Base-by-base conservation (phyloP, 2,329 filamentous ascomycete species). In the Escovopsis sp. region DNA sequence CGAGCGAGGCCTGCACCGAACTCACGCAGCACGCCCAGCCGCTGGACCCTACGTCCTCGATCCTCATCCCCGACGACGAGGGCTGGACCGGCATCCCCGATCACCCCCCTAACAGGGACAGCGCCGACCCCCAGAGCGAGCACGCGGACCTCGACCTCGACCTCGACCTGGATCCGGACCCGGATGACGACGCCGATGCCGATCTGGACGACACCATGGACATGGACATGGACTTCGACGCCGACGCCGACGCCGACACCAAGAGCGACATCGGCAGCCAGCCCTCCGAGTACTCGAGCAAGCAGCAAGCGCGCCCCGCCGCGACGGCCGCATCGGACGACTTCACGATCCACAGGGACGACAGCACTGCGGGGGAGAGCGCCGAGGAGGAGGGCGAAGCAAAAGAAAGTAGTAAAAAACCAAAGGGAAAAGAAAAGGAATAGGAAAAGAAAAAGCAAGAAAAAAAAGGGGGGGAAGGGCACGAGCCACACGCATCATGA, bases 81-180 rank as follows among this genome's bases (percentile, higher is more conserved):
- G 65, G 66, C 2, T 74, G 72, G 70, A 69, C 66, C 0, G 73
- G 73, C 8, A 71, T 77, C 39, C 72, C 75, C 47, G 72, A 71
- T 43, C 59, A 57, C 36, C 60, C 64, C 48, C 65, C 63, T 1
- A 67, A 75, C 40, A 64, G 61, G 3, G 73, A 77, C 49, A 75
- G 75, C 44, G 55, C 68, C 32, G 67, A 74, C 38, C 70, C 70
- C 3, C 48, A 51, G 8, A 50, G 15, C 15, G 15, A 15, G 15
- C 15, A 15, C 15, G 15, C 15, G 49, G 15, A 48, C 46, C 2
- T 55, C 48, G 12, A 15, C 15, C 15, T 15, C 15, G 15, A 15
- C 15, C 15, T 15, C 15, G 15, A 15, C 15, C 15, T 53, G 53
- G 15, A 48, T 45, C 50, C 49, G 2, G 59, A 53, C 11, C 52